Conservation (phyloP, 805 yeast genomes). For the Candida rishiriensis region DNA sequence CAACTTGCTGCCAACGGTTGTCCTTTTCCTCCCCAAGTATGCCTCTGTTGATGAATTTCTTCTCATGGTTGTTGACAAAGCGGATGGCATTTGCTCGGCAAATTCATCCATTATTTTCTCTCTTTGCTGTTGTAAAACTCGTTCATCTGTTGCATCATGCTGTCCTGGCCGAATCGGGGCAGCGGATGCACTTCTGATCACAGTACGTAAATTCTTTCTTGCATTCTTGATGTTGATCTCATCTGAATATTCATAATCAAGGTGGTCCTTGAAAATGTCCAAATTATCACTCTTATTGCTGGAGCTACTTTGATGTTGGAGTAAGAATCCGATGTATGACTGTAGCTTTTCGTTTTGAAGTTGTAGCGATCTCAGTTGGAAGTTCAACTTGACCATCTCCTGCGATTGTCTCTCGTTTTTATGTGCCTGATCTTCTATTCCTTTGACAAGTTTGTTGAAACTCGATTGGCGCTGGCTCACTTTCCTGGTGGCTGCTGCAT, state of each 20-base stretch:
- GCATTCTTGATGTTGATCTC: slow-evolving; percentile 48
- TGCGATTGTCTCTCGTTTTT: slow-evolving; percentile 31
- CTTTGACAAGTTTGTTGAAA: slow-evolving; percentile 20
- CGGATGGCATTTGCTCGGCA: background rate
- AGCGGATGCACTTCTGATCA: slow-evolving; percentile 31
- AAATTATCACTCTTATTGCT: slow-evolving; percentile 22
- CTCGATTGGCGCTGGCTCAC: slow-evolving; percentile 22
- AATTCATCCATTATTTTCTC: slow-evolving; percentile 3
- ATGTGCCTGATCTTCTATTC: slow-evolving; percentile 20
- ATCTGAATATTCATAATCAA: slow-evolving; percentile 44
- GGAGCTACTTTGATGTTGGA: slow-evolving; percentile 35
- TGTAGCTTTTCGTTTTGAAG: slow-evolving; percentile 53
- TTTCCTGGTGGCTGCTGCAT: slow-evolving; percentile 9
- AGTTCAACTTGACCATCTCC: slow-evolving; percentile 47
- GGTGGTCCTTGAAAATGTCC: slow-evolving; percentile 13
- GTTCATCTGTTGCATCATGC: background rate
- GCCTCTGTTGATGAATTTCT: slow-evolving; percentile 12
- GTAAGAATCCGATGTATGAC: slow-evolving; percentile 53
- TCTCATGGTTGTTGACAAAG: slow-evolving; percentile 1
- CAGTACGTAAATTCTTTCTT: slow-evolving; percentile 35
- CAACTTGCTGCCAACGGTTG: background rate
- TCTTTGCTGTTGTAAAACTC: slow-evolving; percentile 1
- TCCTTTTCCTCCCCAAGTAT: slow-evolving; percentile 2
- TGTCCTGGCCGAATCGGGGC: slow-evolving; percentile 24
- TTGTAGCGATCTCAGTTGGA: slow-evolving; percentile 49